Percentiles rank a stretch among this genome's conserved stretches.
phyloP scores from a whole-genome alignment of 176 grass and related monocot species.

The Chloris gayana region DNA sequence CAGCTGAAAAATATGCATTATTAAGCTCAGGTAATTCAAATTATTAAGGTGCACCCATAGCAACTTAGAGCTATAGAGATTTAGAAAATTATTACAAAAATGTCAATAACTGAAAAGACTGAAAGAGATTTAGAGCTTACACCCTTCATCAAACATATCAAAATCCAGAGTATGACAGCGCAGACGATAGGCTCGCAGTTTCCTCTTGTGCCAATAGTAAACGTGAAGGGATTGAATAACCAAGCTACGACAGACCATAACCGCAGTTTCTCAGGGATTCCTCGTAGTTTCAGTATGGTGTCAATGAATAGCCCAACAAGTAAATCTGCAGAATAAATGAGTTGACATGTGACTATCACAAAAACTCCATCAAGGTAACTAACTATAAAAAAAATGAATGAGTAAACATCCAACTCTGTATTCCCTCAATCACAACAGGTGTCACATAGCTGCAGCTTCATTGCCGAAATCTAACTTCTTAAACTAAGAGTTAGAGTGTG shows the following conservation, averaged over 20 bases:
- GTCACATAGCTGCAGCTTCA: not conserved
- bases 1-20: not conserved
- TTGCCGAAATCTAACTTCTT: not conserved
- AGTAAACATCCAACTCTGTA: not conserved
- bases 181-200: slow-evolving; percentile 93
- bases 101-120: slow-evolving; percentile 17
- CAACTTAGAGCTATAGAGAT: not conserved
- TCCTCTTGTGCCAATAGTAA: slow-evolving; percentile 93
- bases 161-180: slow-evolving; percentile 83
- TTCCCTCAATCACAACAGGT: not conserved
- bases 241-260: slow-evolving; percentile 72
- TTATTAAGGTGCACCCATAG: not conserved
- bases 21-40: not conserved
- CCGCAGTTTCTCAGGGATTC: slow-evolving; percentile 63
- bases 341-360: not conserved
- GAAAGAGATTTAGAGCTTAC: slow-evolving; percentile 65
- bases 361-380: slow-evolving; percentile 11
- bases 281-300: slow-evolving; percentile 60
- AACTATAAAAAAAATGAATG: not conserved
- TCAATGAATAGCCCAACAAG: slow-evolving; percentile 78
- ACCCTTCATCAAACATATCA: slow-evolving; percentile 94
- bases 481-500: not conserved
- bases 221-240: slow-evolving; percentile 94
- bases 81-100: not conserved
- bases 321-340: slow-evolving; percentile 67